Conservation (phyloP, 2,329 filamentous ascomycete species). For the Teratosphaeria viscida region DNA sequence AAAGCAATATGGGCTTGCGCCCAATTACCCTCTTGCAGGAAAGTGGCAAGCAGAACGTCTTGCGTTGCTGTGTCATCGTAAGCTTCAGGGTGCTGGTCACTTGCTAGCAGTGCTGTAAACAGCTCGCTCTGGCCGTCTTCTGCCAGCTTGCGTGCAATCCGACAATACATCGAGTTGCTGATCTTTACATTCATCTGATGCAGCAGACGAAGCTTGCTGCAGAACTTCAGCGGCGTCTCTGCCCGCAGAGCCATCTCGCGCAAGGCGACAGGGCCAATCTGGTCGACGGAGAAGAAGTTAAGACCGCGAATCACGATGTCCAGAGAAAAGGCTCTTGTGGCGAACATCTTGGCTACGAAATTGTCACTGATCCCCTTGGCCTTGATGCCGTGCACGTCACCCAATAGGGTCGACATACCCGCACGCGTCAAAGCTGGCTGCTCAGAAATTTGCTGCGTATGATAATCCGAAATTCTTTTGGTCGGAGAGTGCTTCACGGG, state of each 20-base stretch:
- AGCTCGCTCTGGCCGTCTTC: constrained; percentile 43
- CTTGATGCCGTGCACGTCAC: constrained; percentile 32
- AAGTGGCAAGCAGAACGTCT: constrained; percentile 42
- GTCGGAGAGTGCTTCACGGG: constrained; percentile 10
- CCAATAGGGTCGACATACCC: constrained; percentile 21
- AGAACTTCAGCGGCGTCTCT: constrained; percentile 44
- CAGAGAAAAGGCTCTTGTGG: constrained; percentile 61
- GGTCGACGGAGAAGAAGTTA: constrained; percentile 57
- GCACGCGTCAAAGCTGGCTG: constrained; percentile 11
- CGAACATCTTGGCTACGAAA: constrained; percentile 72
- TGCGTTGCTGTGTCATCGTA: constrained; percentile 48
- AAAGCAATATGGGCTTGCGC: constrained; percentile 45
- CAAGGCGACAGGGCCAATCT: constrained; percentile 65
- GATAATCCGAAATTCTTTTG: not conserved
- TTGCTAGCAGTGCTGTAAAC: constrained; percentile 43
- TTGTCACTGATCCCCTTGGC: constrained; percentile 49
- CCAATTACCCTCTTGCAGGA: constrained; percentile 42
- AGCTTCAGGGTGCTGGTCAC: constrained; percentile 55
- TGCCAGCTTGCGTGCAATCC: constrained; percentile 55
- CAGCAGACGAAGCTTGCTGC: constrained; percentile 50
- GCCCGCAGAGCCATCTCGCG: constrained; percentile 66
- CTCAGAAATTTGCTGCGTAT: too few species aligned
- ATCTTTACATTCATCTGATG: constrained; percentile 52
- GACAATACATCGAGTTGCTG: constrained; percentile 53
- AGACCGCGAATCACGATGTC: constrained; percentile 62